Base-by-base conservation (phyloP, 768 basidiomycete species). In the Mrakia blollopis region DNA sequence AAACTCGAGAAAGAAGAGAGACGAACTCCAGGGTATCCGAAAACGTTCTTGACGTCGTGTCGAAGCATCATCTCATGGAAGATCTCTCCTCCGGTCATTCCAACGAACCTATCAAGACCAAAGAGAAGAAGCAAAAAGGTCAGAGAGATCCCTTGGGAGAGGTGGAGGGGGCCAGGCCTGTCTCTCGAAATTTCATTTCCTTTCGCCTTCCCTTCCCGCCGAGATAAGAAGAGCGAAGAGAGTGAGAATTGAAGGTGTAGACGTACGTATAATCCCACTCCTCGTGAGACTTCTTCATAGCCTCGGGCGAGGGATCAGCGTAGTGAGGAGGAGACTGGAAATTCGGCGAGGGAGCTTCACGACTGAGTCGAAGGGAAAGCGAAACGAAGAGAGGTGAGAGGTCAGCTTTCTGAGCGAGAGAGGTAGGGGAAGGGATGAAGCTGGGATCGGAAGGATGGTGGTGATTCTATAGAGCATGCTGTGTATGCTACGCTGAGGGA, bases 31-130 rank as follows among this genome's bases (percentile, higher is more conserved):
- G 96, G 96, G 85, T 98, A 99, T 52, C 96, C 96, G 81, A 99
- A 98, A 65, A 99, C 88, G 81, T 98, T 93, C 84, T 95, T 97
- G 80, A 98, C 95, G 76, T 88, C 89, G 82, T 99, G 97, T 65
- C 96, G 88, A 78, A 95, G 90, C 93, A 99, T 96, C 96, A 99
- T 98, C 85, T 99, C 96, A 84, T 99, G 94, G 86, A 99, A 97
- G 82, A 99, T 98, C 84, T 98, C 89, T 37, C 96, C 96, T 18
- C 96, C 96, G 30, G 93, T 93, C 83, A 95, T 88, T 69, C 96
- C 97, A 74, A 98, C 88, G 82, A 99, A 98, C 54, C 77, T 78
- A 25, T 10, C 16, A 30, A 2, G 21, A 18, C 14, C 6, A 30
- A 67, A 35, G n/a, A 10, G 18, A 10, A 65, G 28, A n/a, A 39